Evolutionary conservation across 73 alveolate species (phyloP), one percentile per base, ranked within the genome.

Genomic region (Effrenium voratum): DNA sequence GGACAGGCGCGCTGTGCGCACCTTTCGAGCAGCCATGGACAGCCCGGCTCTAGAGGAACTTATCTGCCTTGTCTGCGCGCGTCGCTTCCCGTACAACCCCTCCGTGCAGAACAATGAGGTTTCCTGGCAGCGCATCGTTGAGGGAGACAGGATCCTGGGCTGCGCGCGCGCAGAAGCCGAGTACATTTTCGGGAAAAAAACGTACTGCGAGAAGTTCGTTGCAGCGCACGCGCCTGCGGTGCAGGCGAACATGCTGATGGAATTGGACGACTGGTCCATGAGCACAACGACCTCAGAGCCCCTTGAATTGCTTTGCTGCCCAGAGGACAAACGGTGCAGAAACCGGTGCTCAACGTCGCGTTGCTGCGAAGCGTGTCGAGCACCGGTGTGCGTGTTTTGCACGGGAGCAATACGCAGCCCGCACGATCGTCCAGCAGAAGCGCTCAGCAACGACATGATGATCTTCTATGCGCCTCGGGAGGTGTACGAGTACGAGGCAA

Each of bases 401-500:
- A 38, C 24, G 43, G 36, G 26, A 2, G 36, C 8, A 0, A 3
- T 57, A 5, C 0, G 13, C 43, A 8, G 40, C 34, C 13, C 5
- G 57, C 13, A 34, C 2, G 8, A 4, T 22, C 1, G 10, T 16
- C 59, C 93, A 12, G 24, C 50, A 2, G 36, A 28, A 2, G 76
- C 93, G 52, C 98, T 93, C 59, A 93, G 72, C 47, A 98, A 44
- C 40, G 99, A 66, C 55, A 88, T 52, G 84, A 91, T 85, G 87
- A 98, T 19, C 85, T 95, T 41, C 85, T 87, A 87, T 63, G 83
- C 95, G 84, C 99, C 93, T 38, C 72, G 63, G 68, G 81, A 43
- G 84, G 98, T 72, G 45, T 93, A 66, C 84, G 90, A 5, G 98
- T 95, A 84, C 93, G 98, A 97, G 32, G 94, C n/a, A 77, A 94